Evolutionary conservation across 2,329 filamentous ascomycete genomes (phyloP), one percentile per base, ranked within the genome.

Genomic region (Microcera coccophila): DNA sequence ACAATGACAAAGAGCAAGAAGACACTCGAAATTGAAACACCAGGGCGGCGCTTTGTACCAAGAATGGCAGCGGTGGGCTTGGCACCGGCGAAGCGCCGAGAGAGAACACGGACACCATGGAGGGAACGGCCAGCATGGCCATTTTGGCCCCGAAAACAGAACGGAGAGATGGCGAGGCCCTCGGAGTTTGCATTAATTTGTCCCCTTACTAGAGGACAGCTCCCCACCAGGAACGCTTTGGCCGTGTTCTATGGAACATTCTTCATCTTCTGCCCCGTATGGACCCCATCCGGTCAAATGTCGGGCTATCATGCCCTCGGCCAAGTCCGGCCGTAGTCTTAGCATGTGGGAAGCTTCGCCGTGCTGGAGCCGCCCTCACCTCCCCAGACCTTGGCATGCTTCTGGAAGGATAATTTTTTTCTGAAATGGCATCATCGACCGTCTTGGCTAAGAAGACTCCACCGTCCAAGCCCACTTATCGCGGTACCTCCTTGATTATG

Each of bases 81-180:
- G 57, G 57, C 53, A 56, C 61, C 56, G 60, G 59, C 42, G 49
- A 62, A 62, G 54, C 54, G 55, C 57, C 60, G 61, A 64, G 44
- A 42, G 51, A 44, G 45, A 45, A 49, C 43, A 55, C 52, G 44
- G 49, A 43, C 43, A 36, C 41, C 39, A 22, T 18, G n/a, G 28
- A 15, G 14, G 10, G 18, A 39, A 39, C 34, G n/a, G 36, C 20
- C 18, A 28, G 32, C 21, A 18, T 8, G 29, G 29, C 12, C 15
- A 32, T 8, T 10, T 10, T 8, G 15, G 22, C 12, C 22, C 22
- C 22, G 22, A 26, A 26, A 12, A 26, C 12, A 7, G 22, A 7
- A 26, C 22, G 22, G 22, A 12, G 22, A 26, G 22, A 26, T 7
- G 22, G 22, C 7, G 22, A 7, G 12, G 12, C 7, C 22, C 7